Evolutionary conservation across 2,329 filamentous ascomycete genomes (phyloP), one percentile per base, ranked within the genome.

Genomic region (Fragosphaeria purpurea): DNA sequence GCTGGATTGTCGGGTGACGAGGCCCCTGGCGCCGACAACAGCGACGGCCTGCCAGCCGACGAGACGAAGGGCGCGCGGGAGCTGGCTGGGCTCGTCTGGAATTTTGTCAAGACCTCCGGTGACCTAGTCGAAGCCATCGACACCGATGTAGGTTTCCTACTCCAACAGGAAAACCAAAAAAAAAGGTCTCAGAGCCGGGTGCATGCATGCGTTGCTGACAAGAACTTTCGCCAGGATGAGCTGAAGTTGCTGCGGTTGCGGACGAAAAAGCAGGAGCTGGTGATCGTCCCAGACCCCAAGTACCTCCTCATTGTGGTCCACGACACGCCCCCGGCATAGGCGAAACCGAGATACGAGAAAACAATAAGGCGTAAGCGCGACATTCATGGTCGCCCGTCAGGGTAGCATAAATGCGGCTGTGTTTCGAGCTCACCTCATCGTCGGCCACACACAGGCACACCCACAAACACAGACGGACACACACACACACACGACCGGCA

Each of bases 221-320:
- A 9, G 38, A 3, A 13, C 34, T n/a, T n/a, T n/a, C n/a, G 22
- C 22, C 56, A 85, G 75, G 87, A 93, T 60, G 86, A 90, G 62
- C 67, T 90, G 55, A 88, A 83, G 67, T 71, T 93, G 45, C 67
- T 93, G 47, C 76, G 86, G 55, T 63, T 94, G 56, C 77, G 88
- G 57, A 91, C 86, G n/a, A 88, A 83, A 71, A 89, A 86, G 65
- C 85, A 89, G 59, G 88, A 94, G 65, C 70, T 93, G 55, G 84
- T 93, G 53, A 87, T 93, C 61, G 84, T 91, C 22, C 86, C 86
- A 65, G 87, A 91, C 64, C 62, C 77, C 41, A 89, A 87, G 61
- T 94, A 86, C 66, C 72, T 93, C 44, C 74, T 91, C 39, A 80
- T 90, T 50, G 83, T 89, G 39, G 78, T 91, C 50, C 86, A 91